Evolutionary conservation across 1,284 basidiomycete species (phyloP).

Genomic region (Leccinum pallidistipes): DNA sequence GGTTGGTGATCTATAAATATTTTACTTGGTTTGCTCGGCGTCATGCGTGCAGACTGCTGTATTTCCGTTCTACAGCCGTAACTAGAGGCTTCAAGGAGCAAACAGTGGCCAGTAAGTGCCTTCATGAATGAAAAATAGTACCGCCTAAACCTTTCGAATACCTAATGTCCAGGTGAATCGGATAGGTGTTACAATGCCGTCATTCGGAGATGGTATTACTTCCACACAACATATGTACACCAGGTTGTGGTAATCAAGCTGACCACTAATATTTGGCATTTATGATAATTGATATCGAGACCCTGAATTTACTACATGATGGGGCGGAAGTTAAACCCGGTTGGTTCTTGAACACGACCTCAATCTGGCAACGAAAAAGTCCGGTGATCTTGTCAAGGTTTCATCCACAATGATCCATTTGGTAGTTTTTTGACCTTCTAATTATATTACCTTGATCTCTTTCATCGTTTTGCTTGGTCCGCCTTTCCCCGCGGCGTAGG

Average conservation of each 20-base stretch:
- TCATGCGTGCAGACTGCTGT: not conserved
- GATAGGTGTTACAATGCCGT: not conserved
- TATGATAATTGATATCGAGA: slow-evolving; percentile 1
- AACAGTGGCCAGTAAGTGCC: not conserved
- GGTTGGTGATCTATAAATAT: slow-evolving; percentile 2
- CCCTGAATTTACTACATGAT: slow-evolving; percentile 18
- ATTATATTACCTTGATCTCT: slow-evolving; percentile 5
- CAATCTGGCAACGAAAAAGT: slow-evolving; percentile 4
- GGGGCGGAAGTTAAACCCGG: slow-evolving; percentile 3
- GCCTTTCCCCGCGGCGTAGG: slow-evolving; percentile 21
- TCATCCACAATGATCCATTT: slow-evolving; percentile 10
- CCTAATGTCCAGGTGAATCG: not conserved
- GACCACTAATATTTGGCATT: not conserved
- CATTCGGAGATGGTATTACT: not conserved
- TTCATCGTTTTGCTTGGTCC: slow-evolving; percentile 7
- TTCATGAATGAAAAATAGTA: not conserved
- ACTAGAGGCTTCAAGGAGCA: not conserved
- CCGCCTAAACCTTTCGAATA: not conserved
- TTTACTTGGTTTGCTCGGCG: slow-evolving; percentile 5
- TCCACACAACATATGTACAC: not conserved
- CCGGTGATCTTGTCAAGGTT: slow-evolving; percentile 1
- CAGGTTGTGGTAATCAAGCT: not conserved
- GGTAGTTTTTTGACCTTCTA: slow-evolving; percentile 1
- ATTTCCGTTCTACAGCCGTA: slow-evolving; percentile 32
- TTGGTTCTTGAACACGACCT: not conserved